A percentile compares a stretch with the other conserved stretches of the same genome.
These are phyloP conservation scores for Erysimum cheiri DNA, from an alignment of 441 rosid genomes.

Conservation along the genomic window DNA sequence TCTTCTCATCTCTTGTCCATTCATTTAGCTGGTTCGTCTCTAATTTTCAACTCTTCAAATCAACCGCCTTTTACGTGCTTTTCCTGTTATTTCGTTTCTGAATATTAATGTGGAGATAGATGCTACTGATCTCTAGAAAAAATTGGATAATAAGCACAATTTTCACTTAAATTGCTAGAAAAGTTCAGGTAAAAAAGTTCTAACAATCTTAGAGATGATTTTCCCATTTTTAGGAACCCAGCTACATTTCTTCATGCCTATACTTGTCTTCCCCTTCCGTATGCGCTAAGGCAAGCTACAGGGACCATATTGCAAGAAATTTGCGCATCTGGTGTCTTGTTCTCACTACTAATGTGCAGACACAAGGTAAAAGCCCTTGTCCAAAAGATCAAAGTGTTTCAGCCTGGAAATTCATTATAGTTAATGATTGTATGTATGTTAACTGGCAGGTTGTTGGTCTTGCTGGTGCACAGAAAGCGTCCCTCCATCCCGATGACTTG, in stretches of 20 bases:
- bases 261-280: constrained; percentile 96
- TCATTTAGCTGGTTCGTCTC: constrained; percentile 86
- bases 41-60: constrained; percentile 27
- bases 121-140: constrained; percentile 8
- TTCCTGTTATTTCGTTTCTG: not conserved
- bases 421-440: constrained; percentile 41
- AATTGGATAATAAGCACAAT: not conserved
- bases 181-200: not conserved
- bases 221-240: constrained; percentile 65
- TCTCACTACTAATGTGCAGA: constrained; percentile 91
- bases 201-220: constrained; percentile 27
- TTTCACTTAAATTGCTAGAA: constrained; percentile 4
- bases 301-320: constrained; percentile 95
- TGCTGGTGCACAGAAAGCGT: constrained; percentile 97
- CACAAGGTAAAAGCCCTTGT: constrained; percentile 65
- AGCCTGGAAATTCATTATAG: not conserved
- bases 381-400: not conserved
- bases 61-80: not conserved
- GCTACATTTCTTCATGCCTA: constrained; percentile 98
- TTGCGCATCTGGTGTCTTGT: constrained; percentile 92
- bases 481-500: constrained; percentile 97
- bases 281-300: constrained; percentile 88
- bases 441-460: constrained; percentile 83
- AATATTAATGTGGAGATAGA: not conserved
- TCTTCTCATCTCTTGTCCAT: constrained; percentile 96